Percentiles rank a stretch among this genome's conserved stretches.
These are phyloP conservation scores for Ceriops zippeliana DNA, from an alignment of 345 rosid genomes.

Conservation along the genomic window DNA sequence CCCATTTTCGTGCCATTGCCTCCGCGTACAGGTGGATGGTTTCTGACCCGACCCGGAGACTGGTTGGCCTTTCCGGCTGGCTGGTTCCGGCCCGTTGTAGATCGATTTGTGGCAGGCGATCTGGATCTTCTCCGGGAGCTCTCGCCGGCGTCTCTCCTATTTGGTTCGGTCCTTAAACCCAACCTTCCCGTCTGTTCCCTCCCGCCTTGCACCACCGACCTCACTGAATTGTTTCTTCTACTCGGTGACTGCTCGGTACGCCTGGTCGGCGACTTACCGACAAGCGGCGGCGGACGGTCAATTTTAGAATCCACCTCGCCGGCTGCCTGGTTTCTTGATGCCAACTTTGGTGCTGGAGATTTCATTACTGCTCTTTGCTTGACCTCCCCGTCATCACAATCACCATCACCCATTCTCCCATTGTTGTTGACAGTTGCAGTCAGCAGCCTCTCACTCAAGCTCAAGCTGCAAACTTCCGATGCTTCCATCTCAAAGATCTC, in stretches of 20 bases:
- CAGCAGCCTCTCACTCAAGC: slow-evolving; percentile 54
- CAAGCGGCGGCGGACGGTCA: slow-evolving; percentile 18
- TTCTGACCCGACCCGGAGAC: slow-evolving; percentile 62
- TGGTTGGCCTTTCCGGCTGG: slow-evolving; percentile 41
- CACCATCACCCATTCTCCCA: slow-evolving; percentile 24
- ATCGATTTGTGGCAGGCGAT: slow-evolving; percentile 54
- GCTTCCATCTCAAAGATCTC: slow-evolving; percentile 43
- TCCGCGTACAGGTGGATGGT: slow-evolving; percentile 25
- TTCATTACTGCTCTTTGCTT: slow-evolving; percentile 30
- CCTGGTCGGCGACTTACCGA: slow-evolving; percentile 48
- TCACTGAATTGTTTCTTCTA: slow-evolving; percentile 29
- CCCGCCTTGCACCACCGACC: slow-evolving; percentile 30
- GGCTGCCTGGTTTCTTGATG: slow-evolving; percentile 22
- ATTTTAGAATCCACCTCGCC: slow-evolving; percentile 19
- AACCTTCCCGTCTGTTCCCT: slow-evolving; percentile 24
- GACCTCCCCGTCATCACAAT: slow-evolving; percentile 34
- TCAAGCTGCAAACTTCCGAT: slow-evolving; percentile 62
- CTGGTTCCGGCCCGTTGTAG: slow-evolving; percentile 49
- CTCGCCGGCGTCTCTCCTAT: slow-evolving; percentile 52
- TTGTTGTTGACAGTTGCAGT: slow-evolving; percentile 40
- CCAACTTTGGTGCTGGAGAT: slow-evolving; percentile 48
- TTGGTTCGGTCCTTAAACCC: slow-evolving; percentile 34
- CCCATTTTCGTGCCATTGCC: slow-evolving; percentile 2
- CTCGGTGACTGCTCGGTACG: slow-evolving; percentile 56
- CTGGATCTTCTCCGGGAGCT: slow-evolving; percentile 44